Conservation (phyloP, 495 filamentous ascomycete genomes). For the Letharia lupina region DNA sequence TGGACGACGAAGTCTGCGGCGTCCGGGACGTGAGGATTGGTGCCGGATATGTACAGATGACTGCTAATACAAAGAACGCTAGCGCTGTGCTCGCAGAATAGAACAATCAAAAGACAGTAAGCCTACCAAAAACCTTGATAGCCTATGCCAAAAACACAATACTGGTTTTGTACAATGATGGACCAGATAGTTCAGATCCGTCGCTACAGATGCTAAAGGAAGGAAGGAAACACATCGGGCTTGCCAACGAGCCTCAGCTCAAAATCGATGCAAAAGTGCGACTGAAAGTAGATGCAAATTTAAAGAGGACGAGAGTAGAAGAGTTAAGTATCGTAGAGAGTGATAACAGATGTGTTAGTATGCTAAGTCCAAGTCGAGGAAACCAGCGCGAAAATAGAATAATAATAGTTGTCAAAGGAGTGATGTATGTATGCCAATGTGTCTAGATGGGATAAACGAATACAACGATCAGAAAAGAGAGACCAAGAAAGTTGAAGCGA, state of each 20-base stretch:
- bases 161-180: neutral
- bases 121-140: neutral
- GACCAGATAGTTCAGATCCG: neutral
- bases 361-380: neutral
- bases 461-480: too few species aligned
- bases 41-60: neutral
- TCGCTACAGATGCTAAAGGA: neutral
- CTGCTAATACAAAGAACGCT: too few species aligned
- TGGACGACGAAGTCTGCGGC: neutral
- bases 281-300: neutral
- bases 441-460: too few species aligned
- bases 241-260: neutral
- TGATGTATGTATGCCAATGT: neutral
- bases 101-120: too few species aligned
- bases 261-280: neutral
- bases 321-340: neutral
- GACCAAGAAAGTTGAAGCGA: too few species aligned
- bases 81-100: too few species aligned
- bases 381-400: neutral
- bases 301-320: neutral
- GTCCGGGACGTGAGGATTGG: neutral
- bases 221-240: neutral
- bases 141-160: neutral
- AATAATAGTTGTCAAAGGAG: neutral
- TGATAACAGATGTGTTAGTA: neutral